A percentile compares a stretch with the other conserved stretches of the same genome.
phyloP scores from a whole-genome alignment of 73 alveolate genomes.

The Tetrahymena elliotti region DNA sequence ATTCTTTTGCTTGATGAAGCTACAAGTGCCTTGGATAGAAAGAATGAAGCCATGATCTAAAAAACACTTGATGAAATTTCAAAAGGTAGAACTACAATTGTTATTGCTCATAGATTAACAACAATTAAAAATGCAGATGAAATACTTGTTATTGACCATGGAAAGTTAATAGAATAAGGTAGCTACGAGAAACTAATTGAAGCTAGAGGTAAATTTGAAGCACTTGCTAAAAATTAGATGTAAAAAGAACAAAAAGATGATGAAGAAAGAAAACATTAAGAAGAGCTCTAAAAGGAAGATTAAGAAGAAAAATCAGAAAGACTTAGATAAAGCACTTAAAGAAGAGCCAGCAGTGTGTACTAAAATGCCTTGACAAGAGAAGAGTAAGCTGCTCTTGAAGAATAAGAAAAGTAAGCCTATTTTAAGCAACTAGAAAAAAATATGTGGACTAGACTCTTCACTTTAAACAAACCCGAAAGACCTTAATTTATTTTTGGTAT shows the following conservation, averaged over 20 bases:
- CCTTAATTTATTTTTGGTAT: background rate
- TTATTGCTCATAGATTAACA: conserved; percentile 73
- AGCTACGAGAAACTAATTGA: conserved; percentile 14
- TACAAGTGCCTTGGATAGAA: conserved; percentile 48
- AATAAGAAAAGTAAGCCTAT: background rate
- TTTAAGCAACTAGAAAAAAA: background rate
- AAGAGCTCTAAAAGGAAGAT: background rate
- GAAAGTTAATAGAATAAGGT: conserved; percentile 33
- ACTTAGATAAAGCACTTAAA: background rate
- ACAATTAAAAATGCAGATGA: conserved; percentile 48
- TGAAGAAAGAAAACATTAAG: background rate
- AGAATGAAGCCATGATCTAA: conserved; percentile 25
- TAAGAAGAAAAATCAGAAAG: background rate
- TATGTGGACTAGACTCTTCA: background rate
- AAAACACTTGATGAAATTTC: conserved; percentile 20
- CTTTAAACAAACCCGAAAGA: background rate
- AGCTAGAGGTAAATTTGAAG: conserved; percentile 24
- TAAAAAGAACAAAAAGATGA: background rate
- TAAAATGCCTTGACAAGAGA: background rate
- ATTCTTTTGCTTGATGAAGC: conserved; percentile 50
- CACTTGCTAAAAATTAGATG: conserved; percentile 13
- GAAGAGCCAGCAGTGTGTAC: background rate
- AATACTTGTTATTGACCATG: conserved; percentile 41
- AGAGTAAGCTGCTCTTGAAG: background rate
- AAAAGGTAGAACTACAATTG: conserved; percentile 52